Conservation (phyloP, 2,329 filamentous ascomycete species). For the Fonsecaea pedrosoi region DNA sequence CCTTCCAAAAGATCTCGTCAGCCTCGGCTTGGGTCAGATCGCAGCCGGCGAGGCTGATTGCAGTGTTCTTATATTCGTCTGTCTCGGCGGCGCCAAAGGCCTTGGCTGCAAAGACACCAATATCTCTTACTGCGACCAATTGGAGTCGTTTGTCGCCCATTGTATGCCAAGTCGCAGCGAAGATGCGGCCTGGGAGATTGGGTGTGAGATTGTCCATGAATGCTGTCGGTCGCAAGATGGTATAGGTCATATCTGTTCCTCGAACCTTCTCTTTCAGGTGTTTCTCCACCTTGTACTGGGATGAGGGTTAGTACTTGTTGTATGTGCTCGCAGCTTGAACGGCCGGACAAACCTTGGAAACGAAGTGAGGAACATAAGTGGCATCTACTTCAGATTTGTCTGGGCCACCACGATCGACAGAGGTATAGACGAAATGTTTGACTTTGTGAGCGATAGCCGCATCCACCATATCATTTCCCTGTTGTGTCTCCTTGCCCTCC, state of each 20-base stretch:
- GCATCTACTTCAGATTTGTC: conserved; percentile 58
- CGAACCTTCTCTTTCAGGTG: conserved; percentile 60
- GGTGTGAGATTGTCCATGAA: conserved; percentile 66
- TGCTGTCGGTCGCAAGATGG: conserved; percentile 66
- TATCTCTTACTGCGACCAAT: conserved; percentile 56
- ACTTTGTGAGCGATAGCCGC: conserved; percentile 63
- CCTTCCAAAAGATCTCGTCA: conserved; percentile 54
- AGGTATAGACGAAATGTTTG: conserved; percentile 68
- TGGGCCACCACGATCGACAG: conserved; percentile 68
- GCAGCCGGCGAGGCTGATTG: conserved; percentile 60
- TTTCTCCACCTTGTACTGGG: conserved; percentile 62
- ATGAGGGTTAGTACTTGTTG: background rate
- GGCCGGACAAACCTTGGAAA: conserved; percentile 53
- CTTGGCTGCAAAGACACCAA: conserved; percentile 59
- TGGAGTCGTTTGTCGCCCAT: conserved; percentile 54
- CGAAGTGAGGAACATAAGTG: conserved; percentile 68
- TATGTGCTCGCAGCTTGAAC: background rate
- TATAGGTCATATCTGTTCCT: conserved; percentile 62
- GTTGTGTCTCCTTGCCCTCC: conserved; percentile 53
- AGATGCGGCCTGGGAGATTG: conserved; percentile 57
- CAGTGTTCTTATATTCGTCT: conserved; percentile 51
- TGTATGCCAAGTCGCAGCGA: conserved; percentile 53
- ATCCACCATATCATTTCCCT: conserved; percentile 66
- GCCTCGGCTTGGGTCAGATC: conserved; percentile 58
- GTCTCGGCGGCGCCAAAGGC: conserved; percentile 55